phyloP scores from a whole-genome alignment of 1,284 basidiomycete species.

The Jaminaea rosea region DNA sequence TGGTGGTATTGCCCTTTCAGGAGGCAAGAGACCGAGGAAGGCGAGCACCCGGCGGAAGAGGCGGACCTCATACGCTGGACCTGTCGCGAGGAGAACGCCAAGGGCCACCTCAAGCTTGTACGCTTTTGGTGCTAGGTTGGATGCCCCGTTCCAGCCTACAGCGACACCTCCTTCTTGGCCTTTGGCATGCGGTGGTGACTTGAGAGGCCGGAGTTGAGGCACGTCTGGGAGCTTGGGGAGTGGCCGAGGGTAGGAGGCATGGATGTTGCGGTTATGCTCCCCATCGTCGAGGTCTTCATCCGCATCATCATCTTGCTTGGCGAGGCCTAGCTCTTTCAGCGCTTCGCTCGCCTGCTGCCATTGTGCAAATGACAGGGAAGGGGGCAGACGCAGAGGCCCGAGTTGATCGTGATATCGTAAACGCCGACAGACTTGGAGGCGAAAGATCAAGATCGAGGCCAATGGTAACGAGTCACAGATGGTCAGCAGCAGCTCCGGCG shows the following conservation, averaged over 20 bases:
- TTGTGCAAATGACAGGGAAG: not conserved
- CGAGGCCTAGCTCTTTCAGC: not conserved
- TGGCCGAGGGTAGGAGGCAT: not conserved
- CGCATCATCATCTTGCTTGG: not conserved
- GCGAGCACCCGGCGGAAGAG: not conserved
- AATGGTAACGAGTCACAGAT: not conserved
- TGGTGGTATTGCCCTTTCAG: not conserved
- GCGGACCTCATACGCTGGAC: not conserved
- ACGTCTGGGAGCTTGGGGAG: not conserved
- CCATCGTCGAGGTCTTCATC: not conserved
- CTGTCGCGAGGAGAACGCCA: too few species aligned
- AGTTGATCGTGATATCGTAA: not conserved
- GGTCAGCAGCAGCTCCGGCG: too few species aligned
- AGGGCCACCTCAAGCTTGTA: not conserved
- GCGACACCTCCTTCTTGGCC: too few species aligned
- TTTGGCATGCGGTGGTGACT: not conserved
- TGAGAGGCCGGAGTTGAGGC: not conserved
- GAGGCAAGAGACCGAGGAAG: not conserved
- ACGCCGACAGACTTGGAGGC: not conserved
- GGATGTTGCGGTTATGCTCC: not conserved
- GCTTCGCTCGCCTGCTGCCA: not conserved
- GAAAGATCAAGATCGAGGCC: not conserved
- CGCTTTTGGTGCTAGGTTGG: not conserved
- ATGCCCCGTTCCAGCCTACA: not conserved
- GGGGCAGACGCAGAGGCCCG: not conserved